Conservation (phyloP, 1,284 basidiomycete genomes). For the Apiotrichum sp. region DNA sequence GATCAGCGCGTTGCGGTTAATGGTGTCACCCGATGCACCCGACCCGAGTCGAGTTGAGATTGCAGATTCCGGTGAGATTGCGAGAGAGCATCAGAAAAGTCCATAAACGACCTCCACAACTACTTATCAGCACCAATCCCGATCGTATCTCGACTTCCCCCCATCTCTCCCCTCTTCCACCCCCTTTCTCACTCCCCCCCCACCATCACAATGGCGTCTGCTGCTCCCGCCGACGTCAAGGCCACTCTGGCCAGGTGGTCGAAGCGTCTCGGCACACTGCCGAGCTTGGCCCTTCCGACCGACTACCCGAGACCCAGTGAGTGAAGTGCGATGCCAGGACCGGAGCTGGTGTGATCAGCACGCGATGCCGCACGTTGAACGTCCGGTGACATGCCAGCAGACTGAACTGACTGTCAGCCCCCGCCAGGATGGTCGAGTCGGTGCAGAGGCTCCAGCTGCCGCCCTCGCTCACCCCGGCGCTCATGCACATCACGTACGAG, state of each 20-base stretch:
- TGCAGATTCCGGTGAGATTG: no score
- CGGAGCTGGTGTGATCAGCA: neutral
- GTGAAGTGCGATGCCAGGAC: conserved; percentile 6
- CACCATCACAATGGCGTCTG: conserved; percentile 2
- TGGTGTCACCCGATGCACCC: no score
- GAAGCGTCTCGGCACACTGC: conserved; percentile 55
- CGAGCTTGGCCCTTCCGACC: conserved; percentile 87
- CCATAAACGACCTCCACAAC: no score
- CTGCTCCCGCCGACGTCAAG: conserved; percentile 14
- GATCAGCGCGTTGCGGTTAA: no score
- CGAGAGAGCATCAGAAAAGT: no score
- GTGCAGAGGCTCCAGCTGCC: conserved; percentile 59
- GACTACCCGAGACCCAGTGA: conserved; percentile 80
- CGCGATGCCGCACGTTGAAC: neutral
- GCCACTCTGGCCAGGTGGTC: conserved; percentile 45
- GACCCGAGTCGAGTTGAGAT: no score
- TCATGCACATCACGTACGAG: conserved; percentile 59
- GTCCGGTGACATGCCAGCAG: neutral
- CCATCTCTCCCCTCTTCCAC: neutral
- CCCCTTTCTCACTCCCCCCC: no score
- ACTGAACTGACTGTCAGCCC: conserved; percentile 44
- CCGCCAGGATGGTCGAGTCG: conserved; percentile 71
- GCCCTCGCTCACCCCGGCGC: conserved; percentile 45
- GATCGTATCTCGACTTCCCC: no score
- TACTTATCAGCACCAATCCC: no score